A percentile compares a stretch with the other conserved stretches of the same genome.
These are phyloP conservation scores for Malassezia sp. DNA, from an alignment of 1,284 basidiomycete genomes.

Conservation along the genomic window DNA sequence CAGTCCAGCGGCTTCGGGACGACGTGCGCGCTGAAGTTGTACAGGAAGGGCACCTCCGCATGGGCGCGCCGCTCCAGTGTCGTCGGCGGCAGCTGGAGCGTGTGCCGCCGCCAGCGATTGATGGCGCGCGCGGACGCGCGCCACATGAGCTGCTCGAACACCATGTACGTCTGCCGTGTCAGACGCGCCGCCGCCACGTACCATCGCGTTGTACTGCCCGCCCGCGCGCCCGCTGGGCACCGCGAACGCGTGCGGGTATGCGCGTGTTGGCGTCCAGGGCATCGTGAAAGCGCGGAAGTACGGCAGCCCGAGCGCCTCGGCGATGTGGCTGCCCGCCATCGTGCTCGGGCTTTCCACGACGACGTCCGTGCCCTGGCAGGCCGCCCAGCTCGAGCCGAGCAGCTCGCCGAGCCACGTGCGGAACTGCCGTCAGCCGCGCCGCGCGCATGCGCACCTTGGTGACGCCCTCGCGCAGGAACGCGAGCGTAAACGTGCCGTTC, in stretches of 20 bases:
- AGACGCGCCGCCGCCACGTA: slow-evolving; percentile 53
- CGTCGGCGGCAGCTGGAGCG: slow-evolving; percentile 66
- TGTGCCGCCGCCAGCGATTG: slow-evolving; percentile 78
- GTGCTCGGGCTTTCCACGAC: slow-evolving; percentile 89
- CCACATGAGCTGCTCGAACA: slow-evolving; percentile 99
- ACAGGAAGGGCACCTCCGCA: slow-evolving; percentile 91
- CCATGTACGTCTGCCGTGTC: slow-evolving; percentile 76
- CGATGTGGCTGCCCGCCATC: slow-evolving; percentile 97
- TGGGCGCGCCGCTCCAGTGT: slow-evolving; percentile 84
- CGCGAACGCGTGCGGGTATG: slow-evolving; percentile 94
- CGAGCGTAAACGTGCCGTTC: slow-evolving; percentile 77
- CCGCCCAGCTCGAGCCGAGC: slow-evolving; percentile 81
- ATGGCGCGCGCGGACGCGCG: slow-evolving; percentile 73
- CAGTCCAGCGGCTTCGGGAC: slow-evolving; percentile 65
- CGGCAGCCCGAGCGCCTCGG: slow-evolving; percentile 80
- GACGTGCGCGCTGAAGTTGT: slow-evolving; percentile 80
- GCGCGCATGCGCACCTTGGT: slow-evolving; percentile 66
- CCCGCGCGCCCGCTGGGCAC: slow-evolving; percentile 81
- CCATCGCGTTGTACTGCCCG: slow-evolving; percentile 95
- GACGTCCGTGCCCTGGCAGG: slow-evolving; percentile 85
- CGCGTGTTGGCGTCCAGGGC: slow-evolving; percentile 66
- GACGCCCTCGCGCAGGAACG: slow-evolving; percentile 80
- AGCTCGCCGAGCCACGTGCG: slow-evolving; percentile 94
- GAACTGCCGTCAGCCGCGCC: slow-evolving; percentile 66
- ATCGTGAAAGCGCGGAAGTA: slow-evolving; percentile 82